Evolutionary conservation across 73 alveolate genomes (phyloP).

Genomic region (Stentor roeselii): DNA sequence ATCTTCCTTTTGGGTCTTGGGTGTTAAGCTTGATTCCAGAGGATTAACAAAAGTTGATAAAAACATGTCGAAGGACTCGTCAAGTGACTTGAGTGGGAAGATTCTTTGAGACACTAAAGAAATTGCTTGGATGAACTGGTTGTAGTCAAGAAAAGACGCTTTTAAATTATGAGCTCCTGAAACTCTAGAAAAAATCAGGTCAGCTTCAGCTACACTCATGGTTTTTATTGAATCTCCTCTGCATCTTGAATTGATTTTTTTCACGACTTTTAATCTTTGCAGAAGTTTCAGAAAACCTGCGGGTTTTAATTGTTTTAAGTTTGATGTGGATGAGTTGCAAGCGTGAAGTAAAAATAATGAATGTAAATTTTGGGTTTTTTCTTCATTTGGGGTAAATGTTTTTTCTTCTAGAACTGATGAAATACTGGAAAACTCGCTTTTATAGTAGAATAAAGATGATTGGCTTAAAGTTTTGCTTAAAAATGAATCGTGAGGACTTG

Average conservation of each 20-base stretch:
- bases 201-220: conserved; percentile 15
- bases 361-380: conserved; percentile 37
- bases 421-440: neutral
- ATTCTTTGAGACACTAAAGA: conserved; percentile 34
- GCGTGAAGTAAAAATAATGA: conserved; percentile 57
- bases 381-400: conserved; percentile 16
- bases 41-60: conserved; percentile 27
- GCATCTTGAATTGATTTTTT: neutral
- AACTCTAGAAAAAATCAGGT: conserved; percentile 1
- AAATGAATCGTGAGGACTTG: neutral
- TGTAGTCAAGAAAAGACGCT: conserved; percentile 43
- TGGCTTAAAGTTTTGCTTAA: neutral
- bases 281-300: conserved; percentile 54
- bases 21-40: conserved; percentile 24
- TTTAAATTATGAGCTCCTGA: conserved; percentile 15
- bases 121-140: conserved; percentile 44
- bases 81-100: conserved; percentile 14
- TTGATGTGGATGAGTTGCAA: conserved; percentile 58
- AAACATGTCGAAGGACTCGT: conserved; percentile 25
- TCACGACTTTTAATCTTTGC: conserved; percentile 41
- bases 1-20: too few species aligned
- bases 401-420: neutral
- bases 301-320: conserved; percentile 48
- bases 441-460: neutral
- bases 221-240: neutral